phyloP scores from a whole-genome alignment of 1,284 basidiomycete species.

The Tylopilus orsonianus region DNA sequence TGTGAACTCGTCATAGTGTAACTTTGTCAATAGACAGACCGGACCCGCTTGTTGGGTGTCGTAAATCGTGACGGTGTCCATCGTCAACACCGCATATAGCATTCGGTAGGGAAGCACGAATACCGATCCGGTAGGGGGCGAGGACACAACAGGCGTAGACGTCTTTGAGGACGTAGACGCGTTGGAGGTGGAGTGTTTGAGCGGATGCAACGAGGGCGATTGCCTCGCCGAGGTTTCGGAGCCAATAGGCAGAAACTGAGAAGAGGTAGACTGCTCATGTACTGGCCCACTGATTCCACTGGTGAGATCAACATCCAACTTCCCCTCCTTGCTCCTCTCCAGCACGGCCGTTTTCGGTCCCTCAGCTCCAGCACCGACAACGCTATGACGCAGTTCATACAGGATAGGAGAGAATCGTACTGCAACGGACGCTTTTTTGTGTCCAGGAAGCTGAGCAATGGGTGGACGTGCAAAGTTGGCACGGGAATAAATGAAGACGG shows the following conservation, averaged over 20 bases:
- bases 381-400: conserved; percentile 77
- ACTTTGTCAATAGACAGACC: conserved; percentile 88
- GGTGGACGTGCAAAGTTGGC: conserved; percentile 91
- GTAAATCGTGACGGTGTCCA: conserved; percentile 94
- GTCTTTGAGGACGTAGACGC: conserved; percentile 48
- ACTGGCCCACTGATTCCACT: conserved; percentile 27
- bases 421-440: conserved; percentile 93
- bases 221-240: conserved; percentile 34
- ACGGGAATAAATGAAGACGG: conserved; percentile 95
- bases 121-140: conserved; percentile 49
- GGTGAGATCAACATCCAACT: conserved; percentile 59
- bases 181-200: conserved; percentile 54
- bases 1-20: conserved; percentile 98
- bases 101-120: conserved; percentile 93
- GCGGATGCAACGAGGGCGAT: conserved; percentile 54
- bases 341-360: conserved; percentile 54
- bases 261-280: conserved; percentile 13
- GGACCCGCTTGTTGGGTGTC: conserved; percentile 97
- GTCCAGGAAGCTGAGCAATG: conserved; percentile 92
- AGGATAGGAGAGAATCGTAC: conserved; percentile 93
- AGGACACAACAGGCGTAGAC: conserved; percentile 40
- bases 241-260: conserved; percentile 28
- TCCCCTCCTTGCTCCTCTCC: conserved; percentile 71
- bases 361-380: conserved; percentile 41
- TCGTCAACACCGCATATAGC: conserved; percentile 95